Evolutionary conservation across 768 basidiomycete genomes (phyloP), one percentile per base, ranked within the genome.

Genomic region (Lentinus brumalis): DNA sequence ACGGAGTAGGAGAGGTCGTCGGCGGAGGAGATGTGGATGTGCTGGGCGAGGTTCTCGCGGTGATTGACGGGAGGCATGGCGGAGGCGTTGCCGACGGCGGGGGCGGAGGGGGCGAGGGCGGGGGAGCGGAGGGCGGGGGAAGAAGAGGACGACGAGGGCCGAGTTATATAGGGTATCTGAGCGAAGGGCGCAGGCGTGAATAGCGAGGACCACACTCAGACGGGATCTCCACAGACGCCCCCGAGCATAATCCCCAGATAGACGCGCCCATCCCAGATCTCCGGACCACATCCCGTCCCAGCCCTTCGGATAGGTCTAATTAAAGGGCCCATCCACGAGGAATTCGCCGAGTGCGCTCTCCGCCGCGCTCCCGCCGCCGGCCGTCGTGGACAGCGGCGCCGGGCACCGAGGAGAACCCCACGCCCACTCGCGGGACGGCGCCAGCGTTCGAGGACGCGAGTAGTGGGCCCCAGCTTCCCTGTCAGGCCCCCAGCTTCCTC

Each of bases 1-100:
- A 67, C 62, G 61, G 57, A 59, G 66, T 69, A 71, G 55, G 70
- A 67, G 61, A 71, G 66, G 59, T 69, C 70, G 56, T 71, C 70
- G 32, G 66, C 63, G 62, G 70, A 71, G 61, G 70, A 71, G 59
- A 71, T 65, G 59, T 65, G 67, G 65, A 71, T 66, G 64, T 71
- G 68, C 53, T 71, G 65, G 12, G 63, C 61, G 55, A 63, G 61
- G 47, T 51, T 46, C 39, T 60, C 63, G 65, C 61, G 61, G 60
- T 60, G 62, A 61, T 59, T 62, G 56, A 26, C 21, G 21, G 62
- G 57, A 21, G 63, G 50, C 63, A 64, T 64, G 57, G 58, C 35
- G 53, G 53, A 26, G 44, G 53, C 45, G 56, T 50, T 47, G 62
- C 46, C 38, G 66, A 35, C 38, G 55, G 54, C 15, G 52, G 50